Conservation (phyloP, 2,329 filamentous ascomycete species). For the Pyrenophora seminiperda region DNA sequence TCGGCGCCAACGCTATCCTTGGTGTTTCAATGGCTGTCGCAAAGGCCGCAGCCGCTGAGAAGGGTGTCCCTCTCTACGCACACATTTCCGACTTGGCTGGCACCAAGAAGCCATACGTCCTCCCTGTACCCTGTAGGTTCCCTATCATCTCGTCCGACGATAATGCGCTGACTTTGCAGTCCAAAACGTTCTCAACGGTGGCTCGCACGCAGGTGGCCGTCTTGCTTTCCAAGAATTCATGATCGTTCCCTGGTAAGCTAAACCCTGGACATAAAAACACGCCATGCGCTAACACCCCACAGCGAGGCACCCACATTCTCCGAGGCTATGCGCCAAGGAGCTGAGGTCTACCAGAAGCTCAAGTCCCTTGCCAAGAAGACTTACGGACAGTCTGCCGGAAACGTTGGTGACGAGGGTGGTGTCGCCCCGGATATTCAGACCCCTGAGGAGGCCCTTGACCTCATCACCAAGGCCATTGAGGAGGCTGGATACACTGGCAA, state of each 20-base stretch:
- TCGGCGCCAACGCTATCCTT: constrained; percentile 66
- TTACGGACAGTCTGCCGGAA: constrained; percentile 98
- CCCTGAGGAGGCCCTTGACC: constrained; percentile 91
- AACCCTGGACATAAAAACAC: not conserved
- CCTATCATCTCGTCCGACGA: not conserved
- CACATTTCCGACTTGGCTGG: constrained; percentile 61
- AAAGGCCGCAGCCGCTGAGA: constrained; percentile 61
- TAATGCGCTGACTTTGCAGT: constrained; percentile 19
- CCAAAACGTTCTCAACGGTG: constrained; percentile 65
- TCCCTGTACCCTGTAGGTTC: constrained; percentile 58
- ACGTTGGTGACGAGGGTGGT: constrained; percentile 99
- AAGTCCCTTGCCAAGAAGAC: constrained; percentile 98
- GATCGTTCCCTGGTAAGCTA: constrained; percentile 56
- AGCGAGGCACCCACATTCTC: constrained; percentile 86
- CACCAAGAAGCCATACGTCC: constrained; percentile 59
- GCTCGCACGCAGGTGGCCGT: constrained; percentile 96
- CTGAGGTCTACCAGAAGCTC: constrained; percentile 98
- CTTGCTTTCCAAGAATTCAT: constrained; percentile 66
- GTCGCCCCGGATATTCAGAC: constrained; percentile 99
- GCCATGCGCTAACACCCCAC: constrained; percentile 21
- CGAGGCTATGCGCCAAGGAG: constrained; percentile 93
- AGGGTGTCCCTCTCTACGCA: constrained; percentile 62
- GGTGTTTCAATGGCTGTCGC: constrained; percentile 65
- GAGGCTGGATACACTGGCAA: constrained; percentile 92
- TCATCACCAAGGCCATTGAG: constrained; percentile 94